Evolutionary conservation across 2,329 filamentous ascomycete species (phyloP), one percentile per base, ranked within the genome.

Genomic region (Coniochaeta sp.): DNA sequence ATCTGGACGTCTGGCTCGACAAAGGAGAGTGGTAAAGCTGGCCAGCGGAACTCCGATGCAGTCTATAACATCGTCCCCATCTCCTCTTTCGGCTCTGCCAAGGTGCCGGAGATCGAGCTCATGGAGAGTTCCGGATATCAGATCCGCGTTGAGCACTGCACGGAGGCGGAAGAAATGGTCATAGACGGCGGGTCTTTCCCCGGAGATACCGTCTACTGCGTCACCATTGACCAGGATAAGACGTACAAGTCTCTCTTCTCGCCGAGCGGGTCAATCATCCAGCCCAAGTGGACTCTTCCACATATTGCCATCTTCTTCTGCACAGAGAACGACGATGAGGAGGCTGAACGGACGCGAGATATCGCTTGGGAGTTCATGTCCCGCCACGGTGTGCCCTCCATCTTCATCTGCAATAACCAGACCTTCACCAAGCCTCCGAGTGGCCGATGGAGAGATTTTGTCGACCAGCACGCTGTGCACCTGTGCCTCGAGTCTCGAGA

Each of bases 51-150:
- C 56, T 66, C 68, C 17, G 78, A 78, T 50, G 77, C 77, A 33
- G 69, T 80, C 34, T 82, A 79, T 69, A 82, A 80, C 67, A 78
- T 82, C 50, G 76, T 82, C 52, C 79, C 79, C 17, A 75, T 81
- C 59, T 77, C 78, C 3, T 76, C 76, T 1, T 81, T 81, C 66
- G 79, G 79, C 12, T 76, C 75, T 14, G 68, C 72, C 52, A 71
- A 72, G 50, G 73, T 75, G 16, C 78, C 79, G 1, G 79, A 82
- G 61, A 77, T 81, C 22, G 78, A 81, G 66, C 75, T 82, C 57
- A 79, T 81, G 72, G 77, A 80, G 59, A 79, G 78, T 8, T 80
- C 78, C 34, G 76, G 74, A 14, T 78, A 76, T 61, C 78, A 81
- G 62, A 81, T 82, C 70, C 77, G 78, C 63, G 77, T 81, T 6